These are phyloP conservation scores for Linnemannia exigua DNA, from an alignment of 192 early-diverging fungal species.

Conservation along the genomic window DNA sequence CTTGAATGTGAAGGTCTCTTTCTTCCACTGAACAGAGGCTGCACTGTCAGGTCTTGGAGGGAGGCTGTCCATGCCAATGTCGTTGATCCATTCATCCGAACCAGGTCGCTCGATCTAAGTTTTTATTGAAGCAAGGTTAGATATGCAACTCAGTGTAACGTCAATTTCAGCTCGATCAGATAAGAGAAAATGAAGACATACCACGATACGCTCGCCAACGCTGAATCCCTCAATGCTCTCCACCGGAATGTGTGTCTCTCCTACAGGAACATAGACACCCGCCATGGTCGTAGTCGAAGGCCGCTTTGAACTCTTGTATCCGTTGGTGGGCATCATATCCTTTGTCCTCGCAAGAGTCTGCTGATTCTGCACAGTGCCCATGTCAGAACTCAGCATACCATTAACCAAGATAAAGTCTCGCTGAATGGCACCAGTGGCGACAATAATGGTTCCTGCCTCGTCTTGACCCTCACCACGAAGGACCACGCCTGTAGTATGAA, in stretches of 20 bases:
- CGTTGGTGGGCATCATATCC: conserved; percentile 27
- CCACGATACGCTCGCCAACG: conserved; percentile 17
- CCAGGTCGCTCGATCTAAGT: conserved; percentile 26
- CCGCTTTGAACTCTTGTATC: conserved; percentile 11
- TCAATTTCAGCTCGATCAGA: neutral
- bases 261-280: conserved; percentile 16
- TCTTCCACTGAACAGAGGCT: conserved; percentile 17
- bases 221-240: neutral
- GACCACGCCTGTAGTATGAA: conserved; percentile 15
- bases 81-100: conserved; percentile 18
- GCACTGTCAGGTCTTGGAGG: conserved; percentile 9
- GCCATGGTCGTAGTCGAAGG: neutral
- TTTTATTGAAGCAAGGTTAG: neutral
- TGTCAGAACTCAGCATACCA: conserved; percentile 13
- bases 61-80: conserved; percentile 23
- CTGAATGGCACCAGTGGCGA: conserved; percentile 24
- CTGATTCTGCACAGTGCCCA: conserved; percentile 1
- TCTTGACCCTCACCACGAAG: conserved; percentile 26
- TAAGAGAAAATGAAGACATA: neutral
- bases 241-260: conserved; percentile 18
- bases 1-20: conserved; percentile 21
- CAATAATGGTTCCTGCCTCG: conserved; percentile 14
- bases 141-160: neutral
- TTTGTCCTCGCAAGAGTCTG: conserved; percentile 6
- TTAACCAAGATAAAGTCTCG: conserved; percentile 26